Evolutionary conservation across 768 basidiomycete genomes (phyloP), one percentile per base, ranked within the genome.

Genomic region (Leccinum truebloodii): DNA sequence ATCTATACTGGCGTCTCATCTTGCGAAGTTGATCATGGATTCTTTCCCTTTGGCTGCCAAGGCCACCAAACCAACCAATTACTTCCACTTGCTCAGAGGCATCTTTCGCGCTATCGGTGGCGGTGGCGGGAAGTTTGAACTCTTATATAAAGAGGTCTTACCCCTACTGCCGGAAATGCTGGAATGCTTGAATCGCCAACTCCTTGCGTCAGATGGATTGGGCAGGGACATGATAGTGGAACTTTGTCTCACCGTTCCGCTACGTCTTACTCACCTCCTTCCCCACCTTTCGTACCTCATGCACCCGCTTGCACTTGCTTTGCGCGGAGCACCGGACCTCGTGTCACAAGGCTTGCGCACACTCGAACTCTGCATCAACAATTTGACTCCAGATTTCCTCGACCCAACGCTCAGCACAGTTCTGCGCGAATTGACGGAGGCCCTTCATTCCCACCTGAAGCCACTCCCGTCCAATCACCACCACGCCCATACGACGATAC

Each of bases 331-430:
- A 41, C 84, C 88, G 6, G 97, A 99, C 57, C 85, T 97, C 51
- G 90, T 98, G 57, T 89, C 94, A 24, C 97, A 99, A 78, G 97
- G 97, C 50, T 79, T 99, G 26, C 86, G 97, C 6, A 99, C 97
- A 0, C 84, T 99, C 60, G 97, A 99, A 74, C 81, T 99, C n/a
- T 98, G 96, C 76, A 96, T 98, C 69, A 97, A 99, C 78, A 99
- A 98, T 71, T 83, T 99, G 28, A 97, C 94, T 0, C 94, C 94
- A 2, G 97, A 98, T 75, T 98, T 98, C 79, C 83, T 99, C 30
- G 96, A 98, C 68, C 97, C 97, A 3, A 95, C 94, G 2, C 85
- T 98, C 64, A 92, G 87, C 63, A 93, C 92, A 0, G 95, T 98
- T 49, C 81, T 97, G 48, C 83, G 94, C 52, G 94, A 98, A 63